Percentiles rank a stretch among this genome's conserved stretches.
phyloP scores from a whole-genome alignment of 768 basidiomycete species.

The Calocera viscosa region DNA sequence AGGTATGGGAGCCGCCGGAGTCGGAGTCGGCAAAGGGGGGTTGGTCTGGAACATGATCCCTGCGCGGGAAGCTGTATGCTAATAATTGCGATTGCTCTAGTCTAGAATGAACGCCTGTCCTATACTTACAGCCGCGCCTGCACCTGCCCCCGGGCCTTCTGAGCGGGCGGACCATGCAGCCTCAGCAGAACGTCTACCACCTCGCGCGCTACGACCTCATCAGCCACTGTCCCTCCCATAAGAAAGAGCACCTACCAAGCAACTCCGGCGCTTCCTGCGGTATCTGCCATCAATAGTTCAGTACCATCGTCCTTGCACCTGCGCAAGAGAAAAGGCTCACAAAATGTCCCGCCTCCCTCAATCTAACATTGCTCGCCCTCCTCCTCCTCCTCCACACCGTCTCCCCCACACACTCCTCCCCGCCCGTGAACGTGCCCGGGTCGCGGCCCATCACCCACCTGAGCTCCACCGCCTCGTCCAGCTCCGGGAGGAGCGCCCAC shows the following conservation, averaged over 20 bases:
- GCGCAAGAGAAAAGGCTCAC: constrained; percentile 7
- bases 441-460: constrained; percentile 42
- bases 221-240: background rate
- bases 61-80: too few relatives aligned
- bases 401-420: constrained; percentile 14
- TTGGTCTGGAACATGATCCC: too few relatives aligned
- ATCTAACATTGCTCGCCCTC: constrained; percentile 28
- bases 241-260: background rate
- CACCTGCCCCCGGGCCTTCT: background rate
- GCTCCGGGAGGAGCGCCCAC: constrained; percentile 25
- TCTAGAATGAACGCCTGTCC: too few relatives aligned
- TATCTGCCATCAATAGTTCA: background rate
- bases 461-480: constrained; percentile 42
- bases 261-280: background rate
- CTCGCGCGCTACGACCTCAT: background rate
- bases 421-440: constrained; percentile 23
- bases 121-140: background rate
- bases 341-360: constrained; percentile 27
- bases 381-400: constrained; percentile 27
- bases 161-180: background rate
- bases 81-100: too few relatives aligned
- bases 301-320: background rate
- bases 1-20: too few relatives aligned
- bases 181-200: background rate
- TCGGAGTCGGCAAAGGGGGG: too few relatives aligned